A percentile compares a stretch with the other conserved stretches of the same genome.
Evolutionary conservation across 768 basidiomycete species (phyloP).

Genomic region (Suillus alpinus): DNA sequence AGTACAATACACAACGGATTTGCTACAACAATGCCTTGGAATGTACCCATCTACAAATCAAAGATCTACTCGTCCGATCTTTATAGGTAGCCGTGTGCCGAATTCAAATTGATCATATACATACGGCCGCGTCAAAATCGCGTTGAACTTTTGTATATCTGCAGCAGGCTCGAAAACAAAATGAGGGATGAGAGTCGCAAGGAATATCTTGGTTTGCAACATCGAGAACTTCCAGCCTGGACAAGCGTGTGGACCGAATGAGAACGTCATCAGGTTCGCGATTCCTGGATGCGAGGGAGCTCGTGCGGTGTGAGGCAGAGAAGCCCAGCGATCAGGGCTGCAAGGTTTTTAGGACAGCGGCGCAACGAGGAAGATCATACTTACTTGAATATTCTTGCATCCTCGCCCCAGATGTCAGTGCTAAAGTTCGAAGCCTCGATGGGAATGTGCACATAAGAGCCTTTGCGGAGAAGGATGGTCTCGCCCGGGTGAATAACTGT

Average conservation of each 20-base stretch:
- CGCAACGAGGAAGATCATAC: slow-evolving; percentile 15
- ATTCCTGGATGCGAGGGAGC: slow-evolving; percentile 44
- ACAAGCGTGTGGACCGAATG: slow-evolving; percentile 49
- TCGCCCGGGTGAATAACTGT: slow-evolving; percentile 34
- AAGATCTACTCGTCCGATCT: slow-evolving; percentile 21
- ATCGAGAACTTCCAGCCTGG: slow-evolving; percentile 48
- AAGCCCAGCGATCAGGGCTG: slow-evolving; percentile 55
- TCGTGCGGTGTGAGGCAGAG: slow-evolving; percentile 35
- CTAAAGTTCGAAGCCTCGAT: slow-evolving; percentile 53
- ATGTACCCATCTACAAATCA: neutral
- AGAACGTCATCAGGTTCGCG: slow-evolving; percentile 52
- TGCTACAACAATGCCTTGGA: neutral
- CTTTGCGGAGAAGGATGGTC: slow-evolving; percentile 47
- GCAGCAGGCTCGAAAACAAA: slow-evolving; percentile 46
- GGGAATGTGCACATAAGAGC: slow-evolving; percentile 55
- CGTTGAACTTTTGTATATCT: slow-evolving; percentile 46
- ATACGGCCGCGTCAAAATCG: slow-evolving; percentile 49
- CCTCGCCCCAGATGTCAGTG: slow-evolving; percentile 53
- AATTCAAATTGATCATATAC: slow-evolving; percentile 38
- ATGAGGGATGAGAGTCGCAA: slow-evolving; percentile 41
- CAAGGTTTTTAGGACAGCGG: neutral
- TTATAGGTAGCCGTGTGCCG: slow-evolving; percentile 42
- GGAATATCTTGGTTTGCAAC: slow-evolving; percentile 49
- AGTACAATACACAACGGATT: neutral
- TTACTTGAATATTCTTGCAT: slow-evolving; percentile 54